Conservation (phyloP, 1,284 basidiomycete genomes). For the Bondarzewia mesenterica region DNA sequence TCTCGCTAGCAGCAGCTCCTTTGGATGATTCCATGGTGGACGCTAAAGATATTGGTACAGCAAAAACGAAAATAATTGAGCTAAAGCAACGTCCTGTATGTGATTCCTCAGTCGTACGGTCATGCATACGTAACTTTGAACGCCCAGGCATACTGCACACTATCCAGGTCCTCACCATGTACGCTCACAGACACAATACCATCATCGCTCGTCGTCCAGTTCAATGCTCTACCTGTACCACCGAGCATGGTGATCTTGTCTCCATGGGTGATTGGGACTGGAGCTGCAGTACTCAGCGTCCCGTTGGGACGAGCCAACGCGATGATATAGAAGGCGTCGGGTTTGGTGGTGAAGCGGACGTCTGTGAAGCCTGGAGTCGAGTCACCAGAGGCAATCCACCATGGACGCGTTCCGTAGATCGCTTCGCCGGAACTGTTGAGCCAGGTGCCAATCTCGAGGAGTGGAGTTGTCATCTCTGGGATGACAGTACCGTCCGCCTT, state of each 20-base stretch:
- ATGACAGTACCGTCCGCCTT: constrained; percentile 13
- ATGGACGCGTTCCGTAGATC: constrained; percentile 21
- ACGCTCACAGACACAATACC: constrained; percentile 10
- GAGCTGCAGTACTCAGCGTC: constrained; percentile 28
- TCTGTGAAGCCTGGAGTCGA: constrained; percentile 6
- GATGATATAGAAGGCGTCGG: constrained; percentile 43
- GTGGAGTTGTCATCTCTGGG: constrained; percentile 10
- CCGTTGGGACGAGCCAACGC: constrained; percentile 32
- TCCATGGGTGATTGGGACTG: constrained; percentile 35
- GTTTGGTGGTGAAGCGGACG: constrained; percentile 42
- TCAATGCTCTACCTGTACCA: constrained; percentile 15
- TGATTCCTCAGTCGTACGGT: too few species aligned
- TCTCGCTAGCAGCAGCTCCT: too few species aligned
- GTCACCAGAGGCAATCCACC: constrained; percentile 11
- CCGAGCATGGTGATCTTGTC: constrained; percentile 37
- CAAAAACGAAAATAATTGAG: background rate
- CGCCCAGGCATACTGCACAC: constrained; percentile 11
- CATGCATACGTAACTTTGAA: constrained; percentile 10
- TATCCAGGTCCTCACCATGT: constrained; percentile 8
- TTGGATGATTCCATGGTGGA: too few species aligned
- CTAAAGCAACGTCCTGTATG: background rate
- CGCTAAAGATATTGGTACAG: background rate
- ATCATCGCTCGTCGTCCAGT: constrained; percentile 7
- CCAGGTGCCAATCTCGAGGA: constrained; percentile 16
- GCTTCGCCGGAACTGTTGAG: constrained; percentile 25